phyloP scores from a whole-genome alignment of 345 rosid species.

The Arabis alpina region DNA sequence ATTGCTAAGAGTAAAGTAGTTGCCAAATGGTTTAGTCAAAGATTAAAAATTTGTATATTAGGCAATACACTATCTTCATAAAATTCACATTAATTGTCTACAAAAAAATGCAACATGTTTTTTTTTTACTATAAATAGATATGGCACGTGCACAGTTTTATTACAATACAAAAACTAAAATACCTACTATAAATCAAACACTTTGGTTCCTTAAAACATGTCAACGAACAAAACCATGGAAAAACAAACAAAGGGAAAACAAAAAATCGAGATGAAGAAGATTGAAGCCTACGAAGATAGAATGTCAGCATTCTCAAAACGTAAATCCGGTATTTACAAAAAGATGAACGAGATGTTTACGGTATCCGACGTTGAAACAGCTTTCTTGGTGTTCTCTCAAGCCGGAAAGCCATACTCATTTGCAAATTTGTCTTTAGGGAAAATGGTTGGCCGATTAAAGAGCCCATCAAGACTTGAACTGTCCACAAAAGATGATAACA shows the following conservation, averaged over 20 bases:
- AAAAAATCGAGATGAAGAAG: conserved; percentile 43
- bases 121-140: too few species aligned
- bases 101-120: too few species aligned
- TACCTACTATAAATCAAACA: conserved; percentile 17
- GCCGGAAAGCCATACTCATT: conserved; percentile 46
- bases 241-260: conserved; percentile 39
- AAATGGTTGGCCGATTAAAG: conserved; percentile 21
- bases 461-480: background rate
- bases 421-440: conserved; percentile 47
- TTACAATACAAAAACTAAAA: background rate
- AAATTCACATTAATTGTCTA: too few species aligned
- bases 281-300: conserved; percentile 37
- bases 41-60: too few species aligned
- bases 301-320: conserved; percentile 50
- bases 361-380: conserved; percentile 38
- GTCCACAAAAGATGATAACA: background rate
- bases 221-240: conserved; percentile 11
- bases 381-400: conserved; percentile 45
- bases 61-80: too few species aligned
- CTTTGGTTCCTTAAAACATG: background rate
- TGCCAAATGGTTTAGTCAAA: too few species aligned
- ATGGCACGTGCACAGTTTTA: background rate
- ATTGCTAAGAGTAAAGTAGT: too few species aligned
- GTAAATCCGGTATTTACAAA: conserved; percentile 47
- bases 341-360: conserved; percentile 50